These are phyloP conservation scores for Trichomonas gallinae DNA, from an alignment of 208 protist genomes.

Conservation along the genomic window DNA sequence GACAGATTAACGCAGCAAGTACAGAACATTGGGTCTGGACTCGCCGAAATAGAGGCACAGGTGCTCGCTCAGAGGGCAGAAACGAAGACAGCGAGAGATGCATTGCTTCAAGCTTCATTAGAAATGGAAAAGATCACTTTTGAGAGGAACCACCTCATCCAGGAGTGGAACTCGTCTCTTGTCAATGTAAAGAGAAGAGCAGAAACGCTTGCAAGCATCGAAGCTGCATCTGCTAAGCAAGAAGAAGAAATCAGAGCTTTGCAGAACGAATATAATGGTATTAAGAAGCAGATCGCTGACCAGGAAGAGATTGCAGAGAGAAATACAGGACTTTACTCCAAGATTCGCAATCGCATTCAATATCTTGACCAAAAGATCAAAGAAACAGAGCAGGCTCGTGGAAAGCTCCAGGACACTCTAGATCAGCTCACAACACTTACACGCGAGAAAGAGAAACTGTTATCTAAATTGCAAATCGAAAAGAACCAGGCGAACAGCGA, in stretches of 20 bases:
- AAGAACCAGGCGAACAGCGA: background rate
- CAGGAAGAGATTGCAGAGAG: background rate
- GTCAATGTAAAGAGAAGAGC: background rate
- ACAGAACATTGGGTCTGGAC: background rate
- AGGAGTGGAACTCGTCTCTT: background rate
- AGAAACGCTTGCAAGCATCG: background rate
- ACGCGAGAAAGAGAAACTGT: background rate
- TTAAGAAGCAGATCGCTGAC: background rate
- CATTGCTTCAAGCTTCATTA: slow-evolving; percentile 4
- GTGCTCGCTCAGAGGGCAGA: background rate
- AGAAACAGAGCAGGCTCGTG: background rate
- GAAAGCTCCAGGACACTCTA: background rate
- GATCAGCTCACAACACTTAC: background rate
- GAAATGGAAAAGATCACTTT: slow-evolving; percentile 20
- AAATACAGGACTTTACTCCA: background rate
- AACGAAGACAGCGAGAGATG: slow-evolving; percentile 11
- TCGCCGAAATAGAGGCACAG: background rate
- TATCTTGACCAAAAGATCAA: background rate
- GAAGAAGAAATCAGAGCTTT: slow-evolving; percentile 16
- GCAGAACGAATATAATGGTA: background rate
- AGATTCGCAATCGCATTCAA: background rate
- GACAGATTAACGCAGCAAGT: slow-evolving; percentile 17
- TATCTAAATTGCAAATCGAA: slow-evolving; percentile 4
- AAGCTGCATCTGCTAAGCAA: background rate
- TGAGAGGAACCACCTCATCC: background rate